Conservation (phyloP, 148 eudicot species). For the Pharnaceum exiguum region DNA sequence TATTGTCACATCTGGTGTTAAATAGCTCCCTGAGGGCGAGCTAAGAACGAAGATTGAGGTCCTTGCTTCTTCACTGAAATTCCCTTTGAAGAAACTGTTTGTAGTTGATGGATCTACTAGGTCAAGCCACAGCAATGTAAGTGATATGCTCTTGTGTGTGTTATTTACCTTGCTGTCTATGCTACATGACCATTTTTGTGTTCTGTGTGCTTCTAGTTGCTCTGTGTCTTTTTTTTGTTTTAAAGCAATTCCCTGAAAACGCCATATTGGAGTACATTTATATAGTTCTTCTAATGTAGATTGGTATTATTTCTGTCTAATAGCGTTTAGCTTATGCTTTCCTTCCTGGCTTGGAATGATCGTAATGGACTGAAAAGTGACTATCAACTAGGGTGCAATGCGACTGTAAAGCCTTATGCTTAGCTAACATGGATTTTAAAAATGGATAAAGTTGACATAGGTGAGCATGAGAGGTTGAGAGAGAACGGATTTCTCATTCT, state of each 20-base stretch:
- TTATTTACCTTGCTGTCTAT: background rate
- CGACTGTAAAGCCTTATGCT: too few species aligned
- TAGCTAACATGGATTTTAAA: too few species aligned
- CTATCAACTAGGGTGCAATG: too few species aligned
- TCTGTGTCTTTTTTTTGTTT: background rate
- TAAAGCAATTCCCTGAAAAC: background rate
- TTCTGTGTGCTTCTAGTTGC: background rate
- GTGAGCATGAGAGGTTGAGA: too few species aligned
- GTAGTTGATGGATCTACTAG: slow-evolving; percentile 99
- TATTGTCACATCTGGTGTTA: slow-evolving; percentile 18
- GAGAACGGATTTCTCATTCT: too few species aligned
- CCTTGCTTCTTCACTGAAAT: slow-evolving; percentile 89
- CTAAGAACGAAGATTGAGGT: slow-evolving; percentile 76
- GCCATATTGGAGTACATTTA: background rate
- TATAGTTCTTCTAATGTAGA: background rate
- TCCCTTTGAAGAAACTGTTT: slow-evolving; percentile 89
- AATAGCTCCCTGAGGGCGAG: slow-evolving; percentile 90
- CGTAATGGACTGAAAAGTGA: too few species aligned
- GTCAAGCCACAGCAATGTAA: slow-evolving; percentile 99
- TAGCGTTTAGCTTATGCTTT: background rate
- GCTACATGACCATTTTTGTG: background rate
- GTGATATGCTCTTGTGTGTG: slow-evolving; percentile 25
- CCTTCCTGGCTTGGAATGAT: background rate
- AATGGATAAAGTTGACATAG: too few species aligned
- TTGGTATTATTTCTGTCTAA: background rate